Evolutionary conservation across 176 grass and related monocot genomes (phyloP).

Genomic region (Oryza glumipatula): DNA sequence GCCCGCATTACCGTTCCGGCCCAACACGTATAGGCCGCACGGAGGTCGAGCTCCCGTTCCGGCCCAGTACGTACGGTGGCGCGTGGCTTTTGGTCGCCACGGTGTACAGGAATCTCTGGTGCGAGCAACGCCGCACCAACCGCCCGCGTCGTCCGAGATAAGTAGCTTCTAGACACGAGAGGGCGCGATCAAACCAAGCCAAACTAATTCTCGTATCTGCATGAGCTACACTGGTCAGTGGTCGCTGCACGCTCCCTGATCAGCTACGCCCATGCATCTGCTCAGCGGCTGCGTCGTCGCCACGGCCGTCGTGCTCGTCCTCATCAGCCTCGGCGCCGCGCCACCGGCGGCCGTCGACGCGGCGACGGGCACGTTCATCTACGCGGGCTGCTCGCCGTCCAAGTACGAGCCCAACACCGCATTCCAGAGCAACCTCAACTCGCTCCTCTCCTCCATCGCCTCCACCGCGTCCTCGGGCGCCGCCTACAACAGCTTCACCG

Average conservation of each 20-base stretch:
- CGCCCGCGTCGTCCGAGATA: background rate
- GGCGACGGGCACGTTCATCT: constrained; percentile 59
- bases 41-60: too few species aligned
- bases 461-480: constrained; percentile 50
- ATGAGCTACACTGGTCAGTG: background rate
- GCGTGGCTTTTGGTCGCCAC: background rate
- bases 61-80: too few species aligned
- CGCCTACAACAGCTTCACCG: constrained; percentile 70
- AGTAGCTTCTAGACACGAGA: background rate
- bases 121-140: background rate
- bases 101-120: constrained; percentile 24
- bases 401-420: constrained; percentile 66
- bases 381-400: constrained; percentile 72
- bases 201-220: background rate
- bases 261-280: constrained; percentile 23
- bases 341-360: background rate
- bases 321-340: constrained; percentile 44
- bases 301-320: constrained; percentile 31
- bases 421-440: constrained; percentile 69
- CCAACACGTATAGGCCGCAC: too few species aligned
- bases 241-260: background rate
- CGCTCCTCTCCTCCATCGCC: constrained; percentile 66
- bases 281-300: background rate
- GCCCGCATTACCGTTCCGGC: too few species aligned
- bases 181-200: background rate